Evolutionary conservation across 116 monocot species (phyloP), one percentile per base, ranked within the genome.

Genomic region (Posidonia oceanica): DNA sequence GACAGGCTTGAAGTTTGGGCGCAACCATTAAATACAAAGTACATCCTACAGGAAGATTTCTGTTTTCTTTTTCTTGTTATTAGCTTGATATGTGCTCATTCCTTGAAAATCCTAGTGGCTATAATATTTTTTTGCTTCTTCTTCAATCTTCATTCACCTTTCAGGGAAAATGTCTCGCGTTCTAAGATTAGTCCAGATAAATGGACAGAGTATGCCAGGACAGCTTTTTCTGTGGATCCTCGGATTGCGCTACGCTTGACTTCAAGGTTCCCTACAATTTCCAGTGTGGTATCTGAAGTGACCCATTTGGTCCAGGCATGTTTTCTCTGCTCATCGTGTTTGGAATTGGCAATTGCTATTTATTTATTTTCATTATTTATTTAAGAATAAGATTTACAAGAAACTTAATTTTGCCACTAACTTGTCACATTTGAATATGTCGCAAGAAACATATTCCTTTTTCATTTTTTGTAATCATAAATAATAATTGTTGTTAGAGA

Each of bases 1-100:
- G 98, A 98, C 68, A 87, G 98, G 62, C 90, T 93, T 75, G 98
- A 98, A 84, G 93, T 98, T 42, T 98, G 98, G 93, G 87, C 98
- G 62, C 93, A 90, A 63, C 93, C 87, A 41, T 76, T 93, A 67
- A 93, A 88, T 82, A 83, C 74, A 42, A 93, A 93, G 92, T 90
- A 92, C 2, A 14, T 73, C 55, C 69, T 42, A 59, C 51, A 36
- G n/a, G 57, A 48, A 4, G 8, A 41, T 74, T 66, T 60, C 20
- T 37, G 38, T 65, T 39, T 40, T 15, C 40, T 39, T 16, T 5
- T 63, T 38, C 39, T 39, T 38, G 16, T 5, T 63, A 15, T 38
- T 18, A 38, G 3, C 18, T 37, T 41, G 7, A 4, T 65, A 39
- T 65, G 65, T 42, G 7, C 38, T 60, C 21, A 22, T 60, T 20